Evolutionary conservation across 768 basidiomycete species (phyloP), one percentile per base, ranked within the genome.

Genomic region (Strobilomyces confusus): DNA sequence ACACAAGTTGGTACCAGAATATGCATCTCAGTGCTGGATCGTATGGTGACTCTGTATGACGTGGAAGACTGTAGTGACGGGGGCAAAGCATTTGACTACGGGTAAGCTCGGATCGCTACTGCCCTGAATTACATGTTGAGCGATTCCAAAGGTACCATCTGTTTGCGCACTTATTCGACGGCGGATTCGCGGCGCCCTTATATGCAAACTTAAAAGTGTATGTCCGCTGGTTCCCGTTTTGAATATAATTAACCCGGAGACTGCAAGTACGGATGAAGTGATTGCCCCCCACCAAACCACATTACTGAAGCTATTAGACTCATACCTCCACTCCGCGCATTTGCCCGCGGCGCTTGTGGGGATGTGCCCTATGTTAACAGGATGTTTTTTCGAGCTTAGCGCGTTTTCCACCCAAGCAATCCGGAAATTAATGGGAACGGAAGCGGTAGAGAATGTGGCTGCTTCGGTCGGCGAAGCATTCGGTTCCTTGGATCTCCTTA

Each of bases 231-330:
- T 37, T 37, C 4, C 14, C 26, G 26, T 51, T 23, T 42, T 17
- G 25, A 47, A 32, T 6, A 40, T 46, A 38, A 26, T 47, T 64
- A 13, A 54, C 50, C 51, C 38, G 55, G 52, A 36, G 52, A 44
- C 53, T 48, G 56, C 45, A 66, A 90, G 90, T 53, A 56, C 71
- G 22, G 82, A 79, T 43, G 92, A 93, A 70, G 76, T 84, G 13
- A 80, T 94, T 37, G 83, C 89, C 6, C 90, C 92, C 0, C 85
- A 88, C 59, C 94, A 95, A 67, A 91, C 85, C 5, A 88, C 82
- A n/a, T 72, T 95, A 12, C 80, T 97, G 53, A 95, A 94, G 69
- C 75, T 95, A 15, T 73, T 94, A 13, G 94, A 95, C 65, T 88
- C 91, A 2, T 87, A 90, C 64, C 73, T 93, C 49, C 87, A 90